Conservation (phyloP, 768 basidiomycete species). For the Lentinula edodes region DNA sequence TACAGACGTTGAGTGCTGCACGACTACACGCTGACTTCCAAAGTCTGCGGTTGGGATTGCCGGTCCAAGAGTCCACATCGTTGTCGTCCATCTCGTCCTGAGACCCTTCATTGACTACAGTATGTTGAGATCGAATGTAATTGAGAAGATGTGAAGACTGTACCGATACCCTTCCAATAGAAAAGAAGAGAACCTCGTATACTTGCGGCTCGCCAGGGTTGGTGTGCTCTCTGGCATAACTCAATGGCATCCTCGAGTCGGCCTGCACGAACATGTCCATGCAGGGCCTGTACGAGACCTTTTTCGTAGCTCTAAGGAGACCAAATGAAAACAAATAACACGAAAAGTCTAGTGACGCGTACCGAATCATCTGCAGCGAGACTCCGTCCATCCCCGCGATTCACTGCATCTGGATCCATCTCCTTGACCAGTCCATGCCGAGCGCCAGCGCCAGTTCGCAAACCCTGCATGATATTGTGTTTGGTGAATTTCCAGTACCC, state of each 20-base stretch:
- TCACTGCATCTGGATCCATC: conserved; percentile 80
- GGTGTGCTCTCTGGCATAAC: conserved; percentile 74
- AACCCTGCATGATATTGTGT: conserved; percentile 60
- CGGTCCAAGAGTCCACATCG: conserved; percentile 52
- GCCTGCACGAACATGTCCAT: conserved; percentile 81
- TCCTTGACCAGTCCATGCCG: conserved; percentile 52
- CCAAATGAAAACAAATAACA: neutral
- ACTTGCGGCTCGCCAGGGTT: conserved; percentile 90
- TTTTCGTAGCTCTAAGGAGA: conserved; percentile 69
- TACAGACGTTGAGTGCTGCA: conserved; percentile 69
- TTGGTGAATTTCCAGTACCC: conserved; percentile 87
- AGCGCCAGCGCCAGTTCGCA: conserved; percentile 41
- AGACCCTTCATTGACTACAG: conserved; percentile 28
- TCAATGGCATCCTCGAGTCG: conserved; percentile 79
- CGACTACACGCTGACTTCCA: conserved; percentile 88
- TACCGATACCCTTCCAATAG: conserved; percentile 69
- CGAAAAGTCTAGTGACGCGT: conserved; percentile 19
- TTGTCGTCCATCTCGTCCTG: conserved; percentile 46
- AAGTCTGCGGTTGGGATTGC: conserved; percentile 70
- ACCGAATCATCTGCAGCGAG: conserved; percentile 79
- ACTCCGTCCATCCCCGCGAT: conserved; percentile 48
- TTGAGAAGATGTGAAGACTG: conserved; percentile 14
- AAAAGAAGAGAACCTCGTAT: conserved; percentile 81
- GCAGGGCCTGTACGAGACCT: conserved; percentile 69
- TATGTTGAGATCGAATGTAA: neutral